Evolutionary conservation across 2,329 filamentous ascomycete species (phyloP).

Genomic region (Fusarium sp.): DNA sequence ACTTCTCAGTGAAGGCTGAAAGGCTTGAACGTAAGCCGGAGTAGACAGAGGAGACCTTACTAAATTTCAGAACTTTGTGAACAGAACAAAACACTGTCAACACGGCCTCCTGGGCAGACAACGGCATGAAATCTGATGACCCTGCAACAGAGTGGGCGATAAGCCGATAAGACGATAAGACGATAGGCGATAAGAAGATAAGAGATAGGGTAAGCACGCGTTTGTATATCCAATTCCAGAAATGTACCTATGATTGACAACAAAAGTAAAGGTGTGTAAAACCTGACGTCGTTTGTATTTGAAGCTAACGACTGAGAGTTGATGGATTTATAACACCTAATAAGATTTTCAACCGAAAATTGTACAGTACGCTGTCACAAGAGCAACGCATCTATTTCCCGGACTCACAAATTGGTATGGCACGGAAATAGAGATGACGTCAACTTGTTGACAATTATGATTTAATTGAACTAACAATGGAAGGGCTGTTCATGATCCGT

Average conservation of each 20-base stretch:
- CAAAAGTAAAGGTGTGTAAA: background rate
- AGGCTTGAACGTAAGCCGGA: rapidly evolving
- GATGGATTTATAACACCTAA: too few relatives aligned
- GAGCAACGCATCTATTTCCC: too few relatives aligned
- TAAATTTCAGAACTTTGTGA: rapidly evolving
- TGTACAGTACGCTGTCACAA: too few relatives aligned
- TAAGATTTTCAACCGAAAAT: too few relatives aligned
- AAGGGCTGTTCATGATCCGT: background rate
- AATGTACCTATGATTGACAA: background rate
- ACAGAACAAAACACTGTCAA: background rate
- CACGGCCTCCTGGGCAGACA: background rate
- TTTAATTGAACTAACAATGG: too few relatives aligned
- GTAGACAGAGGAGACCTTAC: background rate
- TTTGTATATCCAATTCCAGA: background rate
- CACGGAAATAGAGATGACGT: too few relatives aligned
- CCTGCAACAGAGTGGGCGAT: too few relatives aligned
- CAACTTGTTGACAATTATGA: too few relatives aligned
- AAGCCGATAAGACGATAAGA: too few relatives aligned
- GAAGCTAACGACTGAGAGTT: too few relatives aligned
- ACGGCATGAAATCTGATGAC: background rate
- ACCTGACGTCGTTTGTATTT: too few relatives aligned
- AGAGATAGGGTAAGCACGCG: background rate
- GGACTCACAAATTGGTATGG: too few relatives aligned
- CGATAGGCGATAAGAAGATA: background rate
- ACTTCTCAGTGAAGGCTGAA: background rate